Conservation (phyloP, 139 green algal genomes). For the Axilococcus clingmanii region DNA sequence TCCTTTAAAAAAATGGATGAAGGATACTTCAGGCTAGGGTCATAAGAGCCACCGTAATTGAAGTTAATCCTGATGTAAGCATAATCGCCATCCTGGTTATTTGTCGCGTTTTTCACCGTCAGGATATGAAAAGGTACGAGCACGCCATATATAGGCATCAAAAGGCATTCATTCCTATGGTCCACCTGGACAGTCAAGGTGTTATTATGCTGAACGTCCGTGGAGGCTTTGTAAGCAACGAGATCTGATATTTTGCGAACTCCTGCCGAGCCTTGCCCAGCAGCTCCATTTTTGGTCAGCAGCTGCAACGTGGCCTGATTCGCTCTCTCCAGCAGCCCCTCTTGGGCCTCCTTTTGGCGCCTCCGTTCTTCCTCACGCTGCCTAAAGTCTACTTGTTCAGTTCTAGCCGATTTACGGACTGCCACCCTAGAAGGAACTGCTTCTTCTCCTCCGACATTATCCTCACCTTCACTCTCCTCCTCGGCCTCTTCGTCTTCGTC, state of each 20-base stretch:
- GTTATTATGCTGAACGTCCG: constrained; percentile 51
- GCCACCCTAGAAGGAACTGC: neutral
- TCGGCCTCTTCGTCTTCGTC: constrained; percentile 27
- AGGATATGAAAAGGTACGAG: constrained; percentile 97
- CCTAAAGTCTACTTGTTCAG: constrained; percentile 67
- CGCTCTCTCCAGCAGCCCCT: constrained; percentile 64
- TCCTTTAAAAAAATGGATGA: constrained; percentile 82
- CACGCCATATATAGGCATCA: constrained; percentile 94
- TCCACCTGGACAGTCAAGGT: constrained; percentile 76
- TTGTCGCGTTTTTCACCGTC: constrained; percentile 76
- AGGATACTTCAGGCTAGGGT: constrained; percentile 60
- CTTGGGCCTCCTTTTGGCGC: constrained; percentile 61
- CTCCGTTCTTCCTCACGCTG: constrained; percentile 56
- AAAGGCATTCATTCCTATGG: constrained; percentile 63
- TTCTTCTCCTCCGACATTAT: constrained; percentile 28
- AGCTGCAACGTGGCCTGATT: constrained; percentile 73
- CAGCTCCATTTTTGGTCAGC: constrained; percentile 12
- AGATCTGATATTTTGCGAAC: constrained; percentile 47
- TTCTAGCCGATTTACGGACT: constrained; percentile 42
- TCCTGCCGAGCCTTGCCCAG: neutral
- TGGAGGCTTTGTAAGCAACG: constrained; percentile 58
- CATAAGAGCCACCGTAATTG: constrained; percentile 67
- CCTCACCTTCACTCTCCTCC: constrained; percentile 22
- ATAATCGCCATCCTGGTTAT: constrained; percentile 60
- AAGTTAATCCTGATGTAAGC: constrained; percentile 91